Base-by-base conservation (phyloP, 1,139 yeast species). In the Maudiozyma humilis region DNA sequence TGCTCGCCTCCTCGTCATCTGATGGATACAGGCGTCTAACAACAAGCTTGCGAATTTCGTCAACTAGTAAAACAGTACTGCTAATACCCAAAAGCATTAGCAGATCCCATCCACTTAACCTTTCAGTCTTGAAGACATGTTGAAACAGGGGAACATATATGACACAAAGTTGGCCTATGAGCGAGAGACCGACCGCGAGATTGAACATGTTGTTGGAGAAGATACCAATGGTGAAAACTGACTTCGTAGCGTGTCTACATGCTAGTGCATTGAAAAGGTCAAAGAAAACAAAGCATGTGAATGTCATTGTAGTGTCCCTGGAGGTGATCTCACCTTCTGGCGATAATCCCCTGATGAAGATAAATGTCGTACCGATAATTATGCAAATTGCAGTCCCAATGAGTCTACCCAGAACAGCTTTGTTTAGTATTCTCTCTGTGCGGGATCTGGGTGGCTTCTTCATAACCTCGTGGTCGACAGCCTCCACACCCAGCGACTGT, bases 291-390 rank as follows among this genome's bases (percentile, higher is more conserved):
- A 91, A 91, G 62, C 97, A 86, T 0, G 97, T 91, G 60, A 91
- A 91, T 0, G 97, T 88, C 96, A 91, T 89, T n/a, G 98, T 91
- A 12, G 97, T 89, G 62, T 89, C 97, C 65, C 97, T 82, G 13
- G 91, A 81, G 3, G 96, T 87, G 46, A 89, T 79, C 49, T 74
- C 75, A 10, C 64, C 64, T 45, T 82, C 79, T 59, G 84, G 91
- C 16, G 74, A 72, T 91, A 88, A 85, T 64, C 89, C 96, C 50
- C 77, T 75, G 43, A 85, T 69, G 61, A 87, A 91, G 27, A 89
- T 83, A 60, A 80, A 83, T 63, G 88, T 72, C 0, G 97, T 91
- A 36, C 97, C 98, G 34, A 76, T 67, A 40, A 73, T 71, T 49
- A 89, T 86, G 63, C 85, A 75, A 2, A 67, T 51, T 0, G 95